A percentile compares a stretch with the other conserved stretches of the same genome.
phyloP scores from a whole-genome alignment of 176 grass and related monocot genomes.

The Paspalum notatum region DNA sequence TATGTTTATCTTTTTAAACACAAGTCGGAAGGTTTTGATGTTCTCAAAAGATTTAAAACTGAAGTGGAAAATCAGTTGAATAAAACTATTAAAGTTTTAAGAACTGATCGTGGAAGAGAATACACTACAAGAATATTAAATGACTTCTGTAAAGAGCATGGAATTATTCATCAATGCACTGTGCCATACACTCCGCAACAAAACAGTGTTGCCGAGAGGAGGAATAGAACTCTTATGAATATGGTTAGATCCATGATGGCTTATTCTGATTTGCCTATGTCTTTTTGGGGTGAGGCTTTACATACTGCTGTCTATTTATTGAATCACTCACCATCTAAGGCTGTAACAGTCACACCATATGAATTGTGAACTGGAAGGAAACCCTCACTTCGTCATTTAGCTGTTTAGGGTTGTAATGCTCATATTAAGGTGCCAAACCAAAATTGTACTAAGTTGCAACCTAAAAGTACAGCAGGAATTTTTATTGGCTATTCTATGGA shows the following conservation, averaged over 20 bases:
- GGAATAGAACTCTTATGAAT: conserved; percentile 1
- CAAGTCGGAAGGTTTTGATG: conserved; percentile 20
- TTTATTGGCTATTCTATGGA: conserved; percentile 11
- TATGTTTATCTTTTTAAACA: conserved; percentile 25
- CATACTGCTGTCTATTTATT: conserved; percentile 14
- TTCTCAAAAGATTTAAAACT: background rate
- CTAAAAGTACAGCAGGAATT: conserved; percentile 13
- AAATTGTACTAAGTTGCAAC: background rate
- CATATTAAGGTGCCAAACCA: conserved; percentile 18
- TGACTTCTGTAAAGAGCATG: conserved; percentile 3
- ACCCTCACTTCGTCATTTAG: conserved; percentile 8
- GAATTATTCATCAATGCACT: conserved; percentile 21
- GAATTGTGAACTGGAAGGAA: background rate
- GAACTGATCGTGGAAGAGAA: conserved; percentile 10
- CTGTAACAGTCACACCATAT: background rate
- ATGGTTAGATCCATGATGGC: conserved; percentile 24
- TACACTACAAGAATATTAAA: conserved; percentile 28
- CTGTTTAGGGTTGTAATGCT: background rate
- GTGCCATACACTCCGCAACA: background rate
- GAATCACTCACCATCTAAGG: conserved; percentile 15
- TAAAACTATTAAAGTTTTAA: conserved; percentile 25
- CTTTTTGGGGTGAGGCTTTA: background rate
- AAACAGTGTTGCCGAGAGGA: background rate
- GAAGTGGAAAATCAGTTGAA: conserved; percentile 25
- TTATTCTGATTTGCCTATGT: background rate